phyloP scores from a whole-genome alignment of 768 basidiomycete genomes.

The Calocera viscosa region DNA sequence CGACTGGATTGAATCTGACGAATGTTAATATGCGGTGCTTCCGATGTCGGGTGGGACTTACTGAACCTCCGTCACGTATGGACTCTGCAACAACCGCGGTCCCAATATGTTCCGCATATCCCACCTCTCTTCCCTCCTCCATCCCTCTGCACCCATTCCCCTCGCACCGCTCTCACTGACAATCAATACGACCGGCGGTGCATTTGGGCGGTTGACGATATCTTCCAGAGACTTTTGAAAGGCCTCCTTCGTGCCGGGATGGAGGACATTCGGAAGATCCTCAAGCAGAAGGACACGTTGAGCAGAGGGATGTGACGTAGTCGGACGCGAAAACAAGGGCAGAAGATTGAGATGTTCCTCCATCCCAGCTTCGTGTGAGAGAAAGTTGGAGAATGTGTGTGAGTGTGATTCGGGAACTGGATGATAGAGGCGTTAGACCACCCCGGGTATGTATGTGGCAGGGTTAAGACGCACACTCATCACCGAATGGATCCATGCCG shows the following conservation, averaged over 20 bases:
- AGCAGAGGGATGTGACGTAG: slow-evolving; percentile 13
- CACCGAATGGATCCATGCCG: slow-evolving; percentile 33
- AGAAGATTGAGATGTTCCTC: slow-evolving; percentile 39
- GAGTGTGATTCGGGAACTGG: slow-evolving; percentile 30
- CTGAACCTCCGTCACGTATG: slow-evolving; percentile 70
- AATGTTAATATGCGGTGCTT: slow-evolving; percentile 7
- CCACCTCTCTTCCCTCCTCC: slow-evolving; percentile 42
- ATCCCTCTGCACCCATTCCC: slow-evolving; percentile 37
- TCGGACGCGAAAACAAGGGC: slow-evolving; percentile 36
- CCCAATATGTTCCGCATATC: slow-evolving; percentile 63
- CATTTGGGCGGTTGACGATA: slow-evolving; percentile 33
- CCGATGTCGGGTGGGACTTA: slow-evolving; percentile 30
- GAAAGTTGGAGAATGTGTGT: slow-evolving; percentile 62
- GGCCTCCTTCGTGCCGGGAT: slow-evolving; percentile 48
- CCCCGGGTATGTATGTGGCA: too few relatives aligned
- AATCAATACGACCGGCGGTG: slow-evolving; percentile 47
- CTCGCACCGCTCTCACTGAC: slow-evolving; percentile 72
- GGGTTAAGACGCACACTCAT: slow-evolving; percentile 30
- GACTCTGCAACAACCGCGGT: slow-evolving; percentile 50
- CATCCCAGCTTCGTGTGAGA: slow-evolving; percentile 38
- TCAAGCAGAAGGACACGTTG: slow-evolving; percentile 57
- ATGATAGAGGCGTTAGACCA: neutral
- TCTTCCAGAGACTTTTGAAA: slow-evolving; percentile 61
- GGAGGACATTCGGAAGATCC: slow-evolving; percentile 83
- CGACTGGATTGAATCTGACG: slow-evolving; percentile 80